A percentile compares a stretch with the other conserved stretches of the same genome.
phyloP scores from a whole-genome alignment of 1,139 yeast genomes.

The Lizanozyma gosingica region DNA sequence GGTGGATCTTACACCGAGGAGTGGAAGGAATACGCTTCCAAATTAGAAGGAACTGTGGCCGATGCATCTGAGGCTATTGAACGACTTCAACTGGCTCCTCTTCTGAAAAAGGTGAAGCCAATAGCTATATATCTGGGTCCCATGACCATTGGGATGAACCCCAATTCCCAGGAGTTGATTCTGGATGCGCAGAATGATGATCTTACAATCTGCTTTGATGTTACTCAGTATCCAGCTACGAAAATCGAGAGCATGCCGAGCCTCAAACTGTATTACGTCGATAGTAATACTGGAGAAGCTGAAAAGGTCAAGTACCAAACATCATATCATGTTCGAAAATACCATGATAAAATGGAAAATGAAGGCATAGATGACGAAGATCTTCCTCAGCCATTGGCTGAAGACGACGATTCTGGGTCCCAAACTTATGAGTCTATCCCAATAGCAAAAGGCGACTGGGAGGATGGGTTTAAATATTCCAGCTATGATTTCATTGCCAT shows the following conservation, averaged over 20 bases:
- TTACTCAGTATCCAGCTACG: neutral
- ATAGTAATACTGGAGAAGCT: neutral
- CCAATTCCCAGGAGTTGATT: neutral
- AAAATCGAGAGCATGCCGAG: neutral
- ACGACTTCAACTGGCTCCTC: neutral
- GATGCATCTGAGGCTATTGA: neutral
- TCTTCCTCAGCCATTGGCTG: neutral
- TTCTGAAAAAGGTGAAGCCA: neutral
- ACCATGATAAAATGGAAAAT: neutral
- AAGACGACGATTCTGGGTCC: neutral
- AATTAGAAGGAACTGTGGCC: neutral
- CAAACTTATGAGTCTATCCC: neutral
- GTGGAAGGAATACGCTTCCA: neutral
- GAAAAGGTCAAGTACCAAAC: neutral
- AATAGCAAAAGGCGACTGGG: constrained; percentile 4
- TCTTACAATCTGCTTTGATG: neutral
- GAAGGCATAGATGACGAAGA: neutral
- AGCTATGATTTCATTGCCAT: constrained; percentile 23
- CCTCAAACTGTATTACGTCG: neutral
- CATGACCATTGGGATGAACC: neutral
- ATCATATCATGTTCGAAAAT: neutral
- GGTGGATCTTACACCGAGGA: neutral
- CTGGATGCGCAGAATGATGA: neutral
- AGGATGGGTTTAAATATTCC: constrained; percentile 31
- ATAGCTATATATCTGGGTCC: neutral